Conservation (phyloP, 2,329 filamentous ascomycete species). For the Plectosphaerella sp. region DNA sequence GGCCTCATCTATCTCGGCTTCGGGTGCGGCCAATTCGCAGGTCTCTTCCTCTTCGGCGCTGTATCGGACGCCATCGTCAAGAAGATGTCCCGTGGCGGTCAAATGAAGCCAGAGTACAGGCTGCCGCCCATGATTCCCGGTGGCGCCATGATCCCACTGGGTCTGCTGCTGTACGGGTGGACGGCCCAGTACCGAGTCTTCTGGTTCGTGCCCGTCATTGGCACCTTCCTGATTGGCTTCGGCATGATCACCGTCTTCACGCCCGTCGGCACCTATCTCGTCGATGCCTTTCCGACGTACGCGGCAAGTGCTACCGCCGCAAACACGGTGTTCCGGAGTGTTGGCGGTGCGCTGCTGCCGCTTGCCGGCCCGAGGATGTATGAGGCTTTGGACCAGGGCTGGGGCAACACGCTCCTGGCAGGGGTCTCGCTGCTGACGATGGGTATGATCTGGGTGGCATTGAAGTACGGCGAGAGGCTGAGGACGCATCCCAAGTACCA, state of each 20-base stretch:
- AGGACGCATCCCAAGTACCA: not conserved
- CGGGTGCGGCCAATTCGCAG: slow-evolving; percentile 3
- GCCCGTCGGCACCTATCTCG: slow-evolving; percentile 57
- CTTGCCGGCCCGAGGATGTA: slow-evolving; percentile 12
- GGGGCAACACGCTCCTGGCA: slow-evolving; percentile 14
- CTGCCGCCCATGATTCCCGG: slow-evolving; percentile 22
- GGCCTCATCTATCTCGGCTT: slow-evolving; percentile 6
- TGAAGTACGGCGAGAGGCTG: not conserved
- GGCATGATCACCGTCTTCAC: slow-evolving; percentile 42
- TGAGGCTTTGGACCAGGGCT: slow-evolving; percentile 11
- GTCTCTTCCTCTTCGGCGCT: slow-evolving; percentile 7
- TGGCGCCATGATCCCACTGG: slow-evolving; percentile 32
- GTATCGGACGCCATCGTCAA: slow-evolving; percentile 4
- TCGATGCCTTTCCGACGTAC: slow-evolving; percentile 49
- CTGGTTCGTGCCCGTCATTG: slow-evolving; percentile 54
- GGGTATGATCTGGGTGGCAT: not conserved
- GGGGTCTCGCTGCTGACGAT: not conserved
- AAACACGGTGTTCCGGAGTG: slow-evolving; percentile 52
- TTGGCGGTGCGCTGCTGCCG: slow-evolving; percentile 21
- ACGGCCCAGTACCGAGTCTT: slow-evolving; percentile 44
- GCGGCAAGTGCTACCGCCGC: slow-evolving; percentile 52
- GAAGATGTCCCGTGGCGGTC: slow-evolving; percentile 1
- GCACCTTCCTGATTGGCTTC: slow-evolving; percentile 42
- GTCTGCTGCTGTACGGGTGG: slow-evolving; percentile 20
- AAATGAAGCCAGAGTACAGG: slow-evolving; percentile 15